These are phyloP conservation scores for Sporobolomyces phaffii DNA, from an alignment of 768 basidiomycete species.

Conservation along the genomic window DNA sequence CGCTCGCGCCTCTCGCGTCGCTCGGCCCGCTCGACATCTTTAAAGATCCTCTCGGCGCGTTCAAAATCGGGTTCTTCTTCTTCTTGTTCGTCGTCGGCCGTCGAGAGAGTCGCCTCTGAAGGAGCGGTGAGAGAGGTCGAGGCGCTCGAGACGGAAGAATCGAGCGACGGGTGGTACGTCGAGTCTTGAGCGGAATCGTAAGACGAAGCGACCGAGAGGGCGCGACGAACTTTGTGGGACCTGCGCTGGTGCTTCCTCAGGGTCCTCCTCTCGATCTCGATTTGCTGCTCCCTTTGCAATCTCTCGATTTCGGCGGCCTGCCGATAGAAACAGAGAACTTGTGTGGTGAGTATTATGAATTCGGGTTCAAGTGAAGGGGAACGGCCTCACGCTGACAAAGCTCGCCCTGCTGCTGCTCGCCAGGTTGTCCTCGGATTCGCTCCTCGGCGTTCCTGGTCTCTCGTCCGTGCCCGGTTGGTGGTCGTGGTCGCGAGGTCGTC, in stretches of 20 bases:
- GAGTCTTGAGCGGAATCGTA: constrained; percentile 38
- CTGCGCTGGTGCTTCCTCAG: neutral
- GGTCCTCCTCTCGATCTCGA: constrained; percentile 3
- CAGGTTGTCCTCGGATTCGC: constrained; percentile 41
- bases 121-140: constrained; percentile 4
- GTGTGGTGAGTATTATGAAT: neutral
- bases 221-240: neutral
- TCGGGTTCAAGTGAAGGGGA: neutral
- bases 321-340: neutral
- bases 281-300: neutral
- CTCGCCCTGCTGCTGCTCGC: constrained; percentile 5
- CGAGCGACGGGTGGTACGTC: constrained; percentile 32
- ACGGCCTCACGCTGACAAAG: constrained; percentile 8
- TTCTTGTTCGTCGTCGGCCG: neutral
- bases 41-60: constrained; percentile 22
- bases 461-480: neutral
- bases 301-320: constrained; percentile 16
- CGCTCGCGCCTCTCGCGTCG: neutral
- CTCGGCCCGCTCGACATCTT: neutral
- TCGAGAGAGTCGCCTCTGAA: neutral
- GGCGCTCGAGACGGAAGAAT: neutral
- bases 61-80: constrained; percentile 28
- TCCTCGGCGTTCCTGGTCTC: constrained; percentile 14
- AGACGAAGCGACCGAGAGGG: constrained; percentile 35
- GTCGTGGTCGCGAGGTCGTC: neutral